Base-by-base conservation (phyloP, 2,329 filamentous ascomycete species). In the Colletotrichum magnum region DNA sequence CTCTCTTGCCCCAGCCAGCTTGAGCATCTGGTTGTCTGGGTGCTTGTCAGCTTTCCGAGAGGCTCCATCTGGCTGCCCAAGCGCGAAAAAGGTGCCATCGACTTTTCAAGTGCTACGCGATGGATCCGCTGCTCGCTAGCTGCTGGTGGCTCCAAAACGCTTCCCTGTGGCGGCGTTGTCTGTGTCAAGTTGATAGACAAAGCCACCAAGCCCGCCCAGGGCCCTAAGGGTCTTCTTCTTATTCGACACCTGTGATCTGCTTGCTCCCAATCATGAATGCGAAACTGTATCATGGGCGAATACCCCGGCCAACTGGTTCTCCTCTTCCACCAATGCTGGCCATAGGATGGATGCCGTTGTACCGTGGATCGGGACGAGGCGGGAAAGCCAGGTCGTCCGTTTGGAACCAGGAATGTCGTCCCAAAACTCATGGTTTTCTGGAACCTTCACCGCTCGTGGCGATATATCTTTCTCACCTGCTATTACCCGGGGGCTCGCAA, bases 101-200 rank as follows among this genome's bases (percentile, higher is more conserved):
- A 18, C 18, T 39, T 9, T n/a, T 48, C 32, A 26, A 39, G 16
- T 26, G 36, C 45, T 52, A 26, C 58, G 47, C 45, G 32, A 70
- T 58, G 58, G 41, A 63, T 58, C 51, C 53, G 39, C 47, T 28
- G 58, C 64, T 54, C 36, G 48, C 47, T 45, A 53, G 26, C 28
- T 41, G 52, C 21, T 63, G 58, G 48, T 68, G 52, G 50, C 24
- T 53, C 21, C n/a, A 53, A 47, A 50, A 26, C 52, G 18, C 52
- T 68, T 58, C 62, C 50, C 26, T 59, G 24, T 32, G 24, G 51
- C 16, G 45, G 51, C 56, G 43, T 51, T 66, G 51, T 61, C 51
- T 67, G 63, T 69, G 51, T 67, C 67, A 67, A 57, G 45, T 61
- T 69, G 43, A 58, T 60, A 52, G 50, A 48, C 51, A 39, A 36